These are phyloP conservation scores for Pseudogymnoascus sp. DNA, from an alignment of 2,329 filamentous ascomycete genomes.

Conservation along the genomic window DNA sequence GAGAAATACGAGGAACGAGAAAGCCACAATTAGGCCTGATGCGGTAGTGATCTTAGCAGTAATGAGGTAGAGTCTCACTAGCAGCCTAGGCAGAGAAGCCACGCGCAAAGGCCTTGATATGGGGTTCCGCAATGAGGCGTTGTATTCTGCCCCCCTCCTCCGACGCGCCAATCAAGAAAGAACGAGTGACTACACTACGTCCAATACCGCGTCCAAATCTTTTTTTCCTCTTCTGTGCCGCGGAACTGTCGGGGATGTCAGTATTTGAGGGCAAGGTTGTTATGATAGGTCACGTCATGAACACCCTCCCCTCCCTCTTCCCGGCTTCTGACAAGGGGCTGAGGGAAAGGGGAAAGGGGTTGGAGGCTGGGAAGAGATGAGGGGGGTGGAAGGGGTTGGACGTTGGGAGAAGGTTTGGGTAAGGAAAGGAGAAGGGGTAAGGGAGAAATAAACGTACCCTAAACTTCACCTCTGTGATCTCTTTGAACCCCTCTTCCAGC, in stretches of 20 bases:
- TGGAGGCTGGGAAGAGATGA: not conserved
- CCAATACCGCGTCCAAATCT: slow-evolving; percentile 73
- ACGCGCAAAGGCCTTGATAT: not conserved
- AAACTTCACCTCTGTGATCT: slow-evolving; percentile 70
- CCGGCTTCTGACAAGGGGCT: too few species aligned
- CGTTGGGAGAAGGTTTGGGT: not conserved
- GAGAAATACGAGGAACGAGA: too few species aligned
- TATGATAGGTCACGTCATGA: not conserved
- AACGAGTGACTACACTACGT: slow-evolving; percentile 24
- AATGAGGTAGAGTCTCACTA: too few species aligned
- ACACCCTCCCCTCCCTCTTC: too few species aligned
- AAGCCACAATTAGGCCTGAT: too few species aligned
- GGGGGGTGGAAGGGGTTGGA: not conserved
- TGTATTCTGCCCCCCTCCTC: not conserved
- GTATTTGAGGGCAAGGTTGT: not conserved
- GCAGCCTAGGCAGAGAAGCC: not conserved
- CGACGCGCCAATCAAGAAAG: not conserved
- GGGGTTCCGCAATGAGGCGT: not conserved
- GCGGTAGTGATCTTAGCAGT: too few species aligned
- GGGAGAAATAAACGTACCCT: slow-evolving; percentile 34
- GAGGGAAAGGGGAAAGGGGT: too few species aligned
- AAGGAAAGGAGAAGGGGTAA: slow-evolving; percentile 3
- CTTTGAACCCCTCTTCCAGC: slow-evolving; percentile 70
- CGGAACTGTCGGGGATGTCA: slow-evolving; percentile 40
- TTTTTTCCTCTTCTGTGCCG: slow-evolving; percentile 58